Conservation (phyloP, 2,329 filamentous ascomycete genomes). For the Waltergamsia citrina region DNA sequence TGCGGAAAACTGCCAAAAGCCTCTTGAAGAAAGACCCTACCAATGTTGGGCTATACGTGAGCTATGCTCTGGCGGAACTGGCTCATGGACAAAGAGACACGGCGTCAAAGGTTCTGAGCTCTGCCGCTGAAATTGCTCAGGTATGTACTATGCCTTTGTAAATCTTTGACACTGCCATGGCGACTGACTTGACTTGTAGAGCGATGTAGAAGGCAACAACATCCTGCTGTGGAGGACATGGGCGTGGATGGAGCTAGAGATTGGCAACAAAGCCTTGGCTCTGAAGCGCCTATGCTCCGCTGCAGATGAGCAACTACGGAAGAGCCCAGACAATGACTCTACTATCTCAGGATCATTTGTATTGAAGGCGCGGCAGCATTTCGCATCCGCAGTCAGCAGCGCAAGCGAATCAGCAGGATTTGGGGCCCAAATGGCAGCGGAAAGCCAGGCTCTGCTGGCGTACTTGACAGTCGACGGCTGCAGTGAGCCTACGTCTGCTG, state of each 20-base stretch:
- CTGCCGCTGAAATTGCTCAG: conserved; percentile 37
- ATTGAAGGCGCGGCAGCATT: conserved; percentile 42
- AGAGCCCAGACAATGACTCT: conserved; percentile 6
- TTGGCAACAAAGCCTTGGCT: conserved; percentile 21
- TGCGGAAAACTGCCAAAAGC: conserved; percentile 62
- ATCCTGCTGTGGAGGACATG: conserved; percentile 34
- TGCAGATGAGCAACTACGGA: conserved; percentile 17
- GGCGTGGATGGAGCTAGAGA: conserved; percentile 56
- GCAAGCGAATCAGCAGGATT: too few species aligned
- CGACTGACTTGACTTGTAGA: background rate
- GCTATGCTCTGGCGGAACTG: conserved; percentile 66
- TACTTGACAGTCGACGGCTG: conserved; percentile 47
- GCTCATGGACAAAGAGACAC: conserved; percentile 44
- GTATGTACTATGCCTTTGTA: conserved; percentile 9
- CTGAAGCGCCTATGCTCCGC: conserved; percentile 29
- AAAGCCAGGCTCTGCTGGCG: conserved; percentile 54
- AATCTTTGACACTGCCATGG: background rate
- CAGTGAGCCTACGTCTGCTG: conserved; percentile 30
- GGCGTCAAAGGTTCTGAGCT: conserved; percentile 55
- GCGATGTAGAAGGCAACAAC: background rate
- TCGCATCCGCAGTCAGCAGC: conserved; percentile 44
- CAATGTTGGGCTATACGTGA: conserved; percentile 64
- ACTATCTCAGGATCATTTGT: conserved; percentile 25
- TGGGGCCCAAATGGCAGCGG: conserved; percentile 47
- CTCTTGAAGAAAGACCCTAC: conserved; percentile 60